These are phyloP conservation scores for Theobroma cacao DNA, from an alignment of 345 rosid species.

Conservation along the genomic window DNA sequence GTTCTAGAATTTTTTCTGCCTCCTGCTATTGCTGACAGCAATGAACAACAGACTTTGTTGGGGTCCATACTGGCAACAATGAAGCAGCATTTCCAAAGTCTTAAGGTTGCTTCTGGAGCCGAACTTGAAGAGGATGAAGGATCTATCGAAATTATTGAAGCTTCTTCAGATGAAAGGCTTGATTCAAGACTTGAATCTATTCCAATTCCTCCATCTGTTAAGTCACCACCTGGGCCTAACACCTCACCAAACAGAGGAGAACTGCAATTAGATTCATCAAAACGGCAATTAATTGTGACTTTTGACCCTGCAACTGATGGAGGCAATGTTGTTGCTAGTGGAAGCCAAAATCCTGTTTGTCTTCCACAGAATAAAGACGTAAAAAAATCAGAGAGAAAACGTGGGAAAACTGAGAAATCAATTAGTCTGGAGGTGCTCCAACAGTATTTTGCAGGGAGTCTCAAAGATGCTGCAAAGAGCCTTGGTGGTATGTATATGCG, in stretches of 20 bases:
- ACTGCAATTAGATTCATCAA: conserved; percentile 26
- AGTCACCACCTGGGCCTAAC: conserved; percentile 28
- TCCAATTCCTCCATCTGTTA: conserved; percentile 36
- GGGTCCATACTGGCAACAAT: conserved; percentile 70
- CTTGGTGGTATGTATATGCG: conserved; percentile 68
- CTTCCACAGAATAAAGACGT: conserved; percentile 36
- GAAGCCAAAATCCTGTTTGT: conserved; percentile 28
- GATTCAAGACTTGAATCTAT: conserved; percentile 46
- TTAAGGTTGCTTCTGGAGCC: conserved; percentile 69
- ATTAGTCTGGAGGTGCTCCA: conserved; percentile 91
- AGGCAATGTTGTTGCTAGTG: conserved; percentile 20
- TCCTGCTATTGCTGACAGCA: conserved; percentile 35
- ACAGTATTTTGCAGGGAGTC: conserved; percentile 83
- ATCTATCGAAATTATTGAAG: conserved; percentile 63
- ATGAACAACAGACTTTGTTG: conserved; percentile 56
- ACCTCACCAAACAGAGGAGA: conserved; percentile 25
- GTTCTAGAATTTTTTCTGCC: conserved; percentile 89
- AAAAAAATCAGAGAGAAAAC: conserved; percentile 61
- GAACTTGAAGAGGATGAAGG: conserved; percentile 49
- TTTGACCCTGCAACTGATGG: conserved; percentile 32
- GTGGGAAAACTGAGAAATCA: conserved; percentile 86
- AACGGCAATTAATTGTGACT: conserved; percentile 33
- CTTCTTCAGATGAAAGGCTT: conserved; percentile 43
- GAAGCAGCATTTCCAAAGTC: conserved; percentile 77
- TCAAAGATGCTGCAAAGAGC: conserved; percentile 96